Base-by-base conservation (phyloP, 1,284 basidiomycete genomes). In the Rhodotorula mucilaginosa region DNA sequence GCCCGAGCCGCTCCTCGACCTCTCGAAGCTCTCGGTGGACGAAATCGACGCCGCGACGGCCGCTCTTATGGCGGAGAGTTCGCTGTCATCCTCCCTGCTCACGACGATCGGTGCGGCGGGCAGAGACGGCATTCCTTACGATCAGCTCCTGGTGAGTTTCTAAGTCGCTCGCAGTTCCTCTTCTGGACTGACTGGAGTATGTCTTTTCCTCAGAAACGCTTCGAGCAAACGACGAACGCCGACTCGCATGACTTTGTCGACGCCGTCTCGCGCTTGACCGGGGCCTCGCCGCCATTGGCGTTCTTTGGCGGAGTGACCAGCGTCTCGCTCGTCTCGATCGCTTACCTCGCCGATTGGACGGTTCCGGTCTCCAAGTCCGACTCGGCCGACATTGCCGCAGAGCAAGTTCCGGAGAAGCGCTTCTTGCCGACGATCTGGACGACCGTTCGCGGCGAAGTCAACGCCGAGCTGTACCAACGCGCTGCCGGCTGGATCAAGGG, bases 321-420 rank as follows among this genome's bases (percentile, higher is more conserved):
- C 44, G 19, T 15, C 47, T n/a, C 52, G 39, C 34, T 12, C 58
- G 44, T 2, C 8, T 79, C 83, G 76, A 83, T 85, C 0, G 80
- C 82, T 6, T 84, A 85, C 77, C 81, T 87, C 74, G 78, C 79
- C 44, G 73, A 82, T 21, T 92, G 90, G 90, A 85, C 86, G 1
- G 85, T 87, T 26, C 85, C 86, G 2, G 85, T 87, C n/a, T 85
- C 83, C 5, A 81, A 84, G 58, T 1, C n/a, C 39, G 54, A 34
- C 58, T 26, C 39, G 56, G 8, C 23, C n/a, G 44, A n/a, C 13
- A 18, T 5, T 46, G 23, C 16, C 44, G n/a, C 58, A 44, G 39
- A 44, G 39, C 39, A 44, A 44, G 39, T 44, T 10, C 4, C 48
- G 46, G 13, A 21, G 64, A 39, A 29, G 34, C 54, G 54, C 47